These are phyloP conservation scores for Corylus americana DNA, from an alignment of 306 rosid species.

Conservation along the genomic window DNA sequence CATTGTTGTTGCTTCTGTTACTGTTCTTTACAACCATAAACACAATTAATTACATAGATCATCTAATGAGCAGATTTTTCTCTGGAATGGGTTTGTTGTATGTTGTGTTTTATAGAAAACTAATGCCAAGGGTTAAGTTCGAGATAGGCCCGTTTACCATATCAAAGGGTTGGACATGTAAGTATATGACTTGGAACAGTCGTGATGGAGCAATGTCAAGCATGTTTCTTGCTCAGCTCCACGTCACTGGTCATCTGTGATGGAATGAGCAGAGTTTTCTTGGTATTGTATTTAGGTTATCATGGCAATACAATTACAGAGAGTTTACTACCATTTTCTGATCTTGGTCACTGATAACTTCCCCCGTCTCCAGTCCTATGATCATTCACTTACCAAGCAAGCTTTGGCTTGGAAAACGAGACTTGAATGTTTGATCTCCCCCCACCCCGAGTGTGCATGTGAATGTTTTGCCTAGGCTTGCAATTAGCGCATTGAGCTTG, in stretches of 20 bases:
- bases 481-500: not conserved
- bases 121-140: not conserved
- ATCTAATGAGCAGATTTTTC: not conserved
- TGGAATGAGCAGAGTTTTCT: not conserved
- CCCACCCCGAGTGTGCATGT: no score
- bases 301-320: not conserved
- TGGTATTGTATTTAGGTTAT: not conserved
- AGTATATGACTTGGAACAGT: not conserved
- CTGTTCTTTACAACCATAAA: not conserved
- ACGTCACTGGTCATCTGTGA: not conserved
- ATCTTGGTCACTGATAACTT: not conserved
- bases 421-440: not conserved
- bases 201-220: not conserved
- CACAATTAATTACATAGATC: not conserved
- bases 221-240: slow-evolving; percentile 7
- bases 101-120: not conserved
- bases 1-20: no score
- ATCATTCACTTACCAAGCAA: not conserved
- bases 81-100: not conserved
- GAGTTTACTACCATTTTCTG: not conserved
- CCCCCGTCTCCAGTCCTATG: not conserved
- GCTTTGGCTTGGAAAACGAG: not conserved
- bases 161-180: not conserved
- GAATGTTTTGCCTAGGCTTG: not conserved
- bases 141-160: not conserved